Evolutionary conservation across 352 stramenopile genomes (phyloP).

Genomic region (Salisapilia sapeloensis): DNA sequence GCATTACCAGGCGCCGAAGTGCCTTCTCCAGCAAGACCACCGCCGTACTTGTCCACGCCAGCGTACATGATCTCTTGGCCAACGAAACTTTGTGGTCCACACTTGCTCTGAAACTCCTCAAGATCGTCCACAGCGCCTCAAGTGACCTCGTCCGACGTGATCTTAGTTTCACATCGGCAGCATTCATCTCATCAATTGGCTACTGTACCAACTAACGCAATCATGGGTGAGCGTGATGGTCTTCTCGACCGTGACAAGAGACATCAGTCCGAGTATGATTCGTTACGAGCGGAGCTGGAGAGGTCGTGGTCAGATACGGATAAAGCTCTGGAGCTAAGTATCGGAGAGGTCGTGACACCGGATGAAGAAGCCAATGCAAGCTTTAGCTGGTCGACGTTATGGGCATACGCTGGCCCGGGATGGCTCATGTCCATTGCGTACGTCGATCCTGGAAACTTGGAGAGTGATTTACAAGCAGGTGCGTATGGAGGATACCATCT

Average conservation of each 20-base stretch:
- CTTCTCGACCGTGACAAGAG: no score
- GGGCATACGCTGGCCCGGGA: constrained; percentile 64
- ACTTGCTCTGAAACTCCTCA: no score
- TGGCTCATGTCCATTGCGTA: constrained; percentile 93
- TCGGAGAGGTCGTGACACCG: constrained; percentile 29
- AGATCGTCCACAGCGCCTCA: no score
- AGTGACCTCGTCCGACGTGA: no score
- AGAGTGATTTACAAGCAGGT: constrained; percentile 89
- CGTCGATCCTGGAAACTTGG: constrained; percentile 91
- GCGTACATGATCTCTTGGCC: constrained; percentile 53
- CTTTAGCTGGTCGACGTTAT: constrained; percentile 52
- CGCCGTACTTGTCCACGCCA: constrained; percentile 70
- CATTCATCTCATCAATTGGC: no score
- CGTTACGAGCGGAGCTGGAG: no score
- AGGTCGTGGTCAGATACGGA: no score
- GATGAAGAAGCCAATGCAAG: constrained; percentile 18
- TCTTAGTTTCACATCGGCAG: no score
- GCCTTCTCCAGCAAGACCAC: constrained; percentile 42
- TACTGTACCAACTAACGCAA: no score
- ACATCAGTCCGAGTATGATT: no score
- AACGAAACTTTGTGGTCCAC: no score
- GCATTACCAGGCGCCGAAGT: constrained; percentile 9
- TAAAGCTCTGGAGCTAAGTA: constrained; percentile 25
- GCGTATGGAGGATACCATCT: constrained; percentile 81
- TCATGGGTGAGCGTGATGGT: no score